Base-by-base conservation (phyloP, 305 asterid species). In the Solanum chacoense region DNA sequence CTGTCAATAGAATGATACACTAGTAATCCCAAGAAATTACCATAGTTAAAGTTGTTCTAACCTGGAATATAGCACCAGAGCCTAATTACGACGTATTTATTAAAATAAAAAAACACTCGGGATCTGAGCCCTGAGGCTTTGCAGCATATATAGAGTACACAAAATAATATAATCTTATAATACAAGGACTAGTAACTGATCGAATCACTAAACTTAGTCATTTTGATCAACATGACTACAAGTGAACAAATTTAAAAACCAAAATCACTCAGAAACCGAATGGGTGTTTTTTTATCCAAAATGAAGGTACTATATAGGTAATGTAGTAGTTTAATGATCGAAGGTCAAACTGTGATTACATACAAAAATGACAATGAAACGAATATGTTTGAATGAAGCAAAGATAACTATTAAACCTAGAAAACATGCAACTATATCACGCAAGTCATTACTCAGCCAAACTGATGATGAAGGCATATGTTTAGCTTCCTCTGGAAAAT, bases 401-500 rank as follows among this genome's bases (percentile, higher is more conserved):
- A 81, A 8, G 38, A 29, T 10, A 16, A 4, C 86, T 42, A 45
- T 31, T 9, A 11, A 45, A 31, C 42, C 86, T 83, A 84, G 38
- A 88, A 81, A 88, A 77, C 24, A 76, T 31, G 11, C 42, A 36
- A 45, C 59, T 77, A 36, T 55, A 38, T 83, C 67, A 74, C 18
- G 71, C 77, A 79, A 72, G 40, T 77, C 91, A 90, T 45, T 29
- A 81, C 71, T 45, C 67, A 42, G 28, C 29, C 69, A 81, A 45
- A 45, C 20, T n/a, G 10, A 14, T 50, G 83, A 81, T 89, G 73
- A 89, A 91, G 77, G 85, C 72, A 91, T 91, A 86, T 91, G 88
- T 91, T 84, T 35, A 8, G 76, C 88, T 89, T 85, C 91, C 92
- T 90, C 93, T 22, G 55, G 67, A 90, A 80, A 90, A 40, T 89